Conservation (phyloP, 2,329 filamentous ascomycete genomes). For the Golovinomyces cichoracearum region DNA sequence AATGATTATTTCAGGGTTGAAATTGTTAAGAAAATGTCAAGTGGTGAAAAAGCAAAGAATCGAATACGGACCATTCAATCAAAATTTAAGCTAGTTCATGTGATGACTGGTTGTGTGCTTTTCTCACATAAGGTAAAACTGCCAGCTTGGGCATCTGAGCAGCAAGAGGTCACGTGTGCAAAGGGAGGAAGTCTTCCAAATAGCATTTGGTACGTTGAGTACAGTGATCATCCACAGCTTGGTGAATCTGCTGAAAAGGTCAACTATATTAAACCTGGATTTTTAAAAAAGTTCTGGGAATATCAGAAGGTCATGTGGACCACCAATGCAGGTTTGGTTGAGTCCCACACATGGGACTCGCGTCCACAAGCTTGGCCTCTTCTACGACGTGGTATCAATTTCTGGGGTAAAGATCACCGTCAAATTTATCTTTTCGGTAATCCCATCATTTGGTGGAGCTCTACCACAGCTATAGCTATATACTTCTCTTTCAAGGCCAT, state of each 20-base stretch:
- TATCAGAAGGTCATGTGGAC: conserved; percentile 97
- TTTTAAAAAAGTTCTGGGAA: conserved; percentile 95
- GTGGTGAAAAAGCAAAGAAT: conserved; percentile 51
- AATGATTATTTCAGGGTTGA: conserved; percentile 91
- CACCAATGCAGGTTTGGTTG: conserved; percentile 84
- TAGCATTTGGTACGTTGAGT: conserved; percentile 90
- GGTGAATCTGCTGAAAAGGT: conserved; percentile 61
- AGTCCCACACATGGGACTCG: conserved; percentile 95
- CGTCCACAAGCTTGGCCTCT: conserved; percentile 82
- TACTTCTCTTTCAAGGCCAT: conserved; percentile 72
- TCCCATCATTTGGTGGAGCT: conserved; percentile 81
- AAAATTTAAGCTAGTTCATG: conserved; percentile 81
- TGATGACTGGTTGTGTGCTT: conserved; percentile 88
- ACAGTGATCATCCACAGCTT: conserved; percentile 61
- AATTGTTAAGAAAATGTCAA: conserved; percentile 74
- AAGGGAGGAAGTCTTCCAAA: conserved; percentile 78
- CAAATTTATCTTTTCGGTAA: conserved; percentile 96
- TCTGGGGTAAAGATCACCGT: conserved; percentile 84
- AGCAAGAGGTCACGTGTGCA: conserved; percentile 97
- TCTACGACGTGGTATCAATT: conserved; percentile 86
- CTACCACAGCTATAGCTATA: conserved; percentile 47
- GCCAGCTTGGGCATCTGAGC: conserved; percentile 90
- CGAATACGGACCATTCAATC: conserved; percentile 80
- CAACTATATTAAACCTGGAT: conserved; percentile 83
- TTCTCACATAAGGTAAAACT: conserved; percentile 99